These are phyloP conservation scores for Fusarium fracticaudum DNA, from an alignment of 2,329 filamentous ascomycete genomes.

Conservation along the genomic window DNA sequence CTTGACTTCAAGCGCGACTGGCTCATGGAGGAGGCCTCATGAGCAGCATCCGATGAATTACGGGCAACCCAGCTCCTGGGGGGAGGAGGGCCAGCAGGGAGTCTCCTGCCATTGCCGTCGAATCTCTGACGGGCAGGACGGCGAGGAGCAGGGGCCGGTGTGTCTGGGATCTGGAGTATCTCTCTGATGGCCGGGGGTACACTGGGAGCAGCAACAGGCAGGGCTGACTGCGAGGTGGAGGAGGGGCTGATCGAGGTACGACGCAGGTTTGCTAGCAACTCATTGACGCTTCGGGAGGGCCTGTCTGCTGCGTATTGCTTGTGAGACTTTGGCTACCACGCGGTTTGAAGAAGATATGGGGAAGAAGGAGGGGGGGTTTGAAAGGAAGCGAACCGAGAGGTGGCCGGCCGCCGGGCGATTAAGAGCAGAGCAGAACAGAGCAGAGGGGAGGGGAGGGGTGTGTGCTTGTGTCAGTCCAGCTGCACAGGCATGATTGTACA, in stretches of 20 bases:
- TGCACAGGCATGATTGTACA: background rate
- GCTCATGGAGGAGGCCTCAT: constrained; percentile 24
- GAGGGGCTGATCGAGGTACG: constrained; percentile 52
- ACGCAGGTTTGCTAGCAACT: constrained; percentile 67
- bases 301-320: constrained; percentile 45
- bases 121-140: constrained; percentile 53
- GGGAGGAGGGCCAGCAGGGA: constrained; percentile 67
- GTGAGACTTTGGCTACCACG: constrained; percentile 45
- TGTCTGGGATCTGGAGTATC: constrained; percentile 68
- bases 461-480: constrained; percentile 19
- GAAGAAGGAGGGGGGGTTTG: constrained; percentile 17
- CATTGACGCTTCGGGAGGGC: constrained; percentile 61
- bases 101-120: constrained; percentile 59
- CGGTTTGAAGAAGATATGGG: constrained; percentile 36
- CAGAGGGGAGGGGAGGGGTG: constrained; percentile 17
- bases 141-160: constrained; percentile 61
- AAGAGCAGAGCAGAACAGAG: background rate
- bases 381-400: constrained; percentile 43
- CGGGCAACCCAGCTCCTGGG: constrained; percentile 64
- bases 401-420: constrained; percentile 18
- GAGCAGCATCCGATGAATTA: constrained; percentile 35
- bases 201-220: constrained; percentile 56
- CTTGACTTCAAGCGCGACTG: constrained; percentile 34
- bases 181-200: constrained; percentile 68
- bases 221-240: constrained; percentile 36